phyloP scores from a whole-genome alignment of 208 protist species.

The Angomonas deanei region DNA sequence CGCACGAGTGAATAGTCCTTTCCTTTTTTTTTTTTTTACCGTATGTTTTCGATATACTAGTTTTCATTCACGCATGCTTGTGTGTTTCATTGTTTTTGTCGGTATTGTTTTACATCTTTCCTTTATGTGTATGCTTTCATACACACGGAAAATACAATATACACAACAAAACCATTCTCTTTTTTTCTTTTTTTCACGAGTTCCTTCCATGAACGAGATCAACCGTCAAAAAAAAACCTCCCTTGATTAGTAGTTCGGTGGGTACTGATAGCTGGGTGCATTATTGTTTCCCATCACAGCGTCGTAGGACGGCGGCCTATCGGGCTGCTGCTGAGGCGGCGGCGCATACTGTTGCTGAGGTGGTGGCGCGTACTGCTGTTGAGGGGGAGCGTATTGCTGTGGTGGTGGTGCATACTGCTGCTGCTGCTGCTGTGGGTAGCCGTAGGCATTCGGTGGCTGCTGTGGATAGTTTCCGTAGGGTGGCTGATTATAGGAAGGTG shows the following conservation, averaged over 20 bases:
- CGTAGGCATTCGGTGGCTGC: slow-evolving; percentile 5
- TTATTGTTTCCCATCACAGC: slow-evolving; percentile 15
- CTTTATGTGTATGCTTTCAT: too few relatives aligned
- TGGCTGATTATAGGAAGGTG: background rate
- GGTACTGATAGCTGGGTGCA: slow-evolving; percentile 1
- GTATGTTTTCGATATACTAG: too few relatives aligned
- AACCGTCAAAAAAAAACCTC: background rate
- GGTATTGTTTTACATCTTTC: too few relatives aligned
- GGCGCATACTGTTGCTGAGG: slow-evolving; percentile 4
- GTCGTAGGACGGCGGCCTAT: slow-evolving; percentile 24
- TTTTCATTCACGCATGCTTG: too few relatives aligned
- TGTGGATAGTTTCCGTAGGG: background rate
- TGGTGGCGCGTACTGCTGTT: background rate
- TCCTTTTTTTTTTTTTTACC: too few relatives aligned
- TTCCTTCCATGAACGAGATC: background rate
- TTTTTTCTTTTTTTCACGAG: too few relatives aligned
- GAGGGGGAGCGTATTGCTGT: slow-evolving; percentile 9
- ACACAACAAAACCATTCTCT: too few relatives aligned
- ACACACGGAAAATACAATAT: too few relatives aligned
- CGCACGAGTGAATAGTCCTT: too few relatives aligned
- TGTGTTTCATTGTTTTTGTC: too few relatives aligned
- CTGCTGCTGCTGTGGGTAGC: slow-evolving; percentile 18
- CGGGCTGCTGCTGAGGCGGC: slow-evolving; percentile 1
- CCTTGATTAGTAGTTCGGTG: slow-evolving; percentile 2
- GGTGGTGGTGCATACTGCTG: slow-evolving; percentile 22